phyloP scores from a whole-genome alignment of 2,329 filamentous ascomycete species.

The Dendrostoma leiphaemia region DNA sequence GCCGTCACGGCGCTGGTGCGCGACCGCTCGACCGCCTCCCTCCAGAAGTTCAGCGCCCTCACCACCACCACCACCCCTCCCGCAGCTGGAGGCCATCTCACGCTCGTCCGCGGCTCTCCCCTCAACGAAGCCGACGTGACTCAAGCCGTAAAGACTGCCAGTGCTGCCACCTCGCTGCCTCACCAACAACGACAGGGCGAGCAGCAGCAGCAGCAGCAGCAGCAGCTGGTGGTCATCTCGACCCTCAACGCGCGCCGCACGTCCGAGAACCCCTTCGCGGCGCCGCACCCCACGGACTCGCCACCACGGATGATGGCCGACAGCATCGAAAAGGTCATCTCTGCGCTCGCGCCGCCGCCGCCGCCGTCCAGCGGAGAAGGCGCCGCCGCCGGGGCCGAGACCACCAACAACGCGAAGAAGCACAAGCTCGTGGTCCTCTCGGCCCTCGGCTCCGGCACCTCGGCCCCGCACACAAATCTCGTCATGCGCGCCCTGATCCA shows the following conservation, averaged over 20 bases:
- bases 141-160: conserved; percentile 19
- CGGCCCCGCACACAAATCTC: conserved; percentile 38
- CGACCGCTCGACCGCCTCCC: conserved; percentile 21
- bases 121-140: conserved; percentile 33
- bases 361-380: too few species aligned
- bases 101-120: conserved; percentile 32
- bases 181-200: conserved; percentile 15
- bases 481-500: conserved; percentile 43
- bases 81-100: conserved; percentile 23
- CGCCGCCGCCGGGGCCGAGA: too few species aligned
- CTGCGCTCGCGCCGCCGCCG: background rate
- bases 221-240: conserved; percentile 30
- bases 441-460: conserved; percentile 47
- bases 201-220: background rate
- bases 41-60: too few species aligned
- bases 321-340: conserved; percentile 1
- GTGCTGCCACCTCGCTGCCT: conserved; percentile 21
- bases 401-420: background rate
- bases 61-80: conserved; percentile 18
- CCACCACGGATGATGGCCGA: conserved; percentile 38
- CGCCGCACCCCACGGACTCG: conserved; percentile 28
- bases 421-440: conserved; percentile 48
- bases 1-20: conserved; percentile 38
- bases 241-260: conserved; percentile 39
- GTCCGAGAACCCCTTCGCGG: conserved; percentile 38